phyloP scores from a whole-genome alignment of 352 stramenopile species.

The Pythium folliculosum region DNA sequence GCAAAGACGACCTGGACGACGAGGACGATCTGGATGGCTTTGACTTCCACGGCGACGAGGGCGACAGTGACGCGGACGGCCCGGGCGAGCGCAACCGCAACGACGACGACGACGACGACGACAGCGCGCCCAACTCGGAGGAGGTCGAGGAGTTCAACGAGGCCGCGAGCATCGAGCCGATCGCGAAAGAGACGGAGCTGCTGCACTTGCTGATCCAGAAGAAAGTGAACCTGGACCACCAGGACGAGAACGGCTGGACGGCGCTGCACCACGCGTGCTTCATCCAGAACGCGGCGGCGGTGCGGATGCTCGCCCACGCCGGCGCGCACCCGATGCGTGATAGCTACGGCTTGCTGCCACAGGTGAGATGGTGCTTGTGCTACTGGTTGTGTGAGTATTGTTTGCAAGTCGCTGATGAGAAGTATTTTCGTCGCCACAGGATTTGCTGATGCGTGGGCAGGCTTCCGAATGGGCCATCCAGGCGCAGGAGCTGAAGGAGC shows the following conservation, averaged over 20 bases:
- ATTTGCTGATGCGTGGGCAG: constrained; percentile 70
- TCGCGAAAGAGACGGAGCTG: constrained; percentile 75
- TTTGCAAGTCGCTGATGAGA: not conserved
- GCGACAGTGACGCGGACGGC: constrained; percentile 29
- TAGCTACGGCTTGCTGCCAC: constrained; percentile 69
- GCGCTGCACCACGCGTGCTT: constrained; percentile 82
- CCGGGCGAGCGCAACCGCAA: not conserved
- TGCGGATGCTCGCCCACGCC: constrained; percentile 75
- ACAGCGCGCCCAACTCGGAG: constrained; percentile 28
- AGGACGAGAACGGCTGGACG: constrained; percentile 84
- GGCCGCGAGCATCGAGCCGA: constrained; percentile 49
- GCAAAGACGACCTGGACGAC: constrained; percentile 39
- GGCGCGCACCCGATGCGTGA: constrained; percentile 71
- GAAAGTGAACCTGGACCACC: constrained; percentile 77
- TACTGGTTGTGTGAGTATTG: not conserved
- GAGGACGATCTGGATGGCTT: constrained; percentile 52
- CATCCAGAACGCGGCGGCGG: constrained; percentile 68
- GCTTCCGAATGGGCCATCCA: constrained; percentile 69
- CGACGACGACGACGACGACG: constrained; percentile 13
- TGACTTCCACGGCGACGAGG: constrained; percentile 34
- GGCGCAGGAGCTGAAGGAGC: constrained; percentile 73
- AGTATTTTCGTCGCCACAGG: constrained; percentile 27
- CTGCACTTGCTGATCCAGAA: constrained; percentile 71
- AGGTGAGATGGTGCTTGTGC: constrained; percentile 33
- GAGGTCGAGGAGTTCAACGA: constrained; percentile 60